Base-by-base conservation (phyloP, 805 yeast species). In the Priceomyces medius region DNA sequence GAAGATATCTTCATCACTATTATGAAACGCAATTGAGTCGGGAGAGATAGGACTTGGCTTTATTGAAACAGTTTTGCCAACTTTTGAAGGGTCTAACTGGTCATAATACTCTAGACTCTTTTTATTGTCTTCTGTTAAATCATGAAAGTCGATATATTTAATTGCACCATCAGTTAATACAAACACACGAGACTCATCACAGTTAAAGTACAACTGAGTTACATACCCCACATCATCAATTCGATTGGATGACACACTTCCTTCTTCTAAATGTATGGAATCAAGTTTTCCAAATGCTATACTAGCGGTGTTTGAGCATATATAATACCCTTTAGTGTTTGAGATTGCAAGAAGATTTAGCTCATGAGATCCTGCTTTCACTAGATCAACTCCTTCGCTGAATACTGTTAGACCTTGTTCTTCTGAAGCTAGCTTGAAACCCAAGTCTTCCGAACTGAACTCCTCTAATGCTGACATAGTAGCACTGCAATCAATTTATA, bases 401-500 rank as follows among this genome's bases (percentile, higher is more conserved):
- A 61, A 59, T n/a, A 59, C 34, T 8, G 39, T 29, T 4, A 56
- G 27, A 4, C 72, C 73, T 13, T 48, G 51, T 9, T 55, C 55
- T 2, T 47, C 45, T 5, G 61, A 47, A 20, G 55, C 54, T 20
- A 65, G 48, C 32, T 59, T 58, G 55, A 68, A 69, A 16, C 73
- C 73, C 28, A 66, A 55, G 43, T 63, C 65, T 47, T 70, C 72
- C 2, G 73, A 63, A 4, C 52, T 43, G 7, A 47, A 35, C 45
- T 61, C 66, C 28, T 41, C 46, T 23, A 43, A 13, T 6, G 39
- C 35, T 13, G 42, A 32, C 49, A 42, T 47, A 18, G 23, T 20
- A 20, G 10, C 12, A 8, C 13, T 6, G 18, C 8, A 21, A 9
- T n/a, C n/a, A 14, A 26, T 26, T 8, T 26, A 8, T 12, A n/a